Conservation (phyloP, 768 basidiomycete genomes). For the Leccinum incarnatum region DNA sequence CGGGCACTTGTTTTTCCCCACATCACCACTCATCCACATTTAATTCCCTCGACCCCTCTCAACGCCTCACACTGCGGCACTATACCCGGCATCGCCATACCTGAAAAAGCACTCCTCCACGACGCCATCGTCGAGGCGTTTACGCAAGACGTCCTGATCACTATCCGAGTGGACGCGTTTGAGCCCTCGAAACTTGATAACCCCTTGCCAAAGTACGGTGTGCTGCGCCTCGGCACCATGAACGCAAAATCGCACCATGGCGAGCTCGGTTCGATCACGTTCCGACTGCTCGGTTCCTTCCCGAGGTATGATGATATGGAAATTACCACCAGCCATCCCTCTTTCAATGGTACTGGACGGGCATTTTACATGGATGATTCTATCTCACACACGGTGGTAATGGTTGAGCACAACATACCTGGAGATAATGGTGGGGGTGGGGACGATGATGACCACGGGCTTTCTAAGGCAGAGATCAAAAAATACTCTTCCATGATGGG, state of each 20-base stretch:
- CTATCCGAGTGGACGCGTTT: neutral
- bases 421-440: too few relatives aligned
- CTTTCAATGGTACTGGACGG: constrained; percentile 15
- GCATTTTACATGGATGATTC: neutral
- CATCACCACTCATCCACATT: neutral
- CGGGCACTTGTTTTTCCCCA: constrained; percentile 10
- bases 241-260: neutral
- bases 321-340: neutral
- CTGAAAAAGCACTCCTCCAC: constrained; percentile 6
- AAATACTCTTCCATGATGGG: too few relatives aligned
- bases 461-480: too few relatives aligned
- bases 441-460: too few relatives aligned
- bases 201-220: neutral
- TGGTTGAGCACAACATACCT: too few relatives aligned
- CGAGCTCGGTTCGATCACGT: constrained; percentile 7
- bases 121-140: constrained; percentile 9
- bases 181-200: neutral
- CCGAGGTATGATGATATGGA: neutral
- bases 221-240: neutral
- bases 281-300: constrained; percentile 1
- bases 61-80: constrained; percentile 6
- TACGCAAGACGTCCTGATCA: constrained; percentile 12
- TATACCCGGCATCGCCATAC: neutral
- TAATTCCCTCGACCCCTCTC: neutral
- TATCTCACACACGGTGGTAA: too few relatives aligned